Conservation (phyloP, 371 early-diverging fungal genomes). For the Apophysomyces trapeziformis region DNA sequence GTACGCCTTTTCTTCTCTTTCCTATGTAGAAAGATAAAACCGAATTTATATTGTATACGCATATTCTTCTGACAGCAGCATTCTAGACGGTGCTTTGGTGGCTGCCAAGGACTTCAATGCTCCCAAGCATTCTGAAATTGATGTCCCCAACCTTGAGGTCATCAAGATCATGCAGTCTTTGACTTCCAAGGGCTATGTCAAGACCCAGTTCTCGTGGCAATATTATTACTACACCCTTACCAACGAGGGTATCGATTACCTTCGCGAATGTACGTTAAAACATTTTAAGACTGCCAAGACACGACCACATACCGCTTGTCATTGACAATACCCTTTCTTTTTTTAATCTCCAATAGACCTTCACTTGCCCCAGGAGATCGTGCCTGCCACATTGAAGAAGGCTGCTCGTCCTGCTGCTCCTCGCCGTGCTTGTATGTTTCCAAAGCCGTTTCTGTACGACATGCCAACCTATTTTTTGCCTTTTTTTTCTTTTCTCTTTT, state of each 20-base stretch:
- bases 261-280: constrained; percentile 75
- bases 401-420: constrained; percentile 71
- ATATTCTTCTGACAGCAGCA: background rate
- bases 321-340: too few species aligned
- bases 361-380: constrained; percentile 94
- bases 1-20: constrained; percentile 37
- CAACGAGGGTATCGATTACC: constrained; percentile 95
- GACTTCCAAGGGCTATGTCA: constrained; percentile 93
- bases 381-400: constrained; percentile 97
- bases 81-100: constrained; percentile 92
- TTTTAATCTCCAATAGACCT: constrained; percentile 55
- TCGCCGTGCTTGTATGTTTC: constrained; percentile 58
- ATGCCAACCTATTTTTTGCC: background rate
- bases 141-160: constrained; percentile 97
- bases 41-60: background rate
- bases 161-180: constrained; percentile 98
- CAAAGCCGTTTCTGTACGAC: background rate
- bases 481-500: background rate
- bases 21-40: background rate
- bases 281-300: background rate
- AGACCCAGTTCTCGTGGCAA: constrained; percentile 98
- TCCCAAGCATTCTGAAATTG: constrained; percentile 91
- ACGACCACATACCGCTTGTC: too few species aligned
- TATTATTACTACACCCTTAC: constrained; percentile 99
- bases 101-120: constrained; percentile 98